A percentile compares a stretch with the other conserved stretches of the same genome.
These are phyloP conservation scores for Lactifluus subvellereus DNA, from an alignment of 768 basidiomycete genomes.

Conservation along the genomic window DNA sequence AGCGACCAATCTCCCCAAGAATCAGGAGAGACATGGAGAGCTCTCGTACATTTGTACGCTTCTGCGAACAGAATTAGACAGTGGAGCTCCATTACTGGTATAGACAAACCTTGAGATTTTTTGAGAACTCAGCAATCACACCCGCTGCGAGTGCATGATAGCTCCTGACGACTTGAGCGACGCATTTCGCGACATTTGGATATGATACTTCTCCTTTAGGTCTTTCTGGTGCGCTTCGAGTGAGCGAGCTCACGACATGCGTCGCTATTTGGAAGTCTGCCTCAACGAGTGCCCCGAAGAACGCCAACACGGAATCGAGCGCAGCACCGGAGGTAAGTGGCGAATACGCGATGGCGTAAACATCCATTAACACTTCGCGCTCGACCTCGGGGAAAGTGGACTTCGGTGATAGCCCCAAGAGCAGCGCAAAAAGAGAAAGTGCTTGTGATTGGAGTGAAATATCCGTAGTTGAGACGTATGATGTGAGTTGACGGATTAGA, in stretches of 20 bases:
- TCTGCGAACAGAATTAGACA: constrained; percentile 5
- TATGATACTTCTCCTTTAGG: constrained; percentile 49
- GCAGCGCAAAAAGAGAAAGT: constrained; percentile 56
- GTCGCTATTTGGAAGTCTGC: constrained; percentile 81
- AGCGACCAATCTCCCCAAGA: constrained; percentile 89
- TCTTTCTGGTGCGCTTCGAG: constrained; percentile 58
- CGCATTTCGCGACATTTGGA: constrained; percentile 75
- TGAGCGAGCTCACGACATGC: constrained; percentile 73
- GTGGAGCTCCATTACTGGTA: not conserved
- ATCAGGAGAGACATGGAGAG: constrained; percentile 82
- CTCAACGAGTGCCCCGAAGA: constrained; percentile 76
- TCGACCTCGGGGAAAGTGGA: constrained; percentile 74
- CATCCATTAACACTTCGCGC: constrained; percentile 54
- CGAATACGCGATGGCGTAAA: constrained; percentile 70
- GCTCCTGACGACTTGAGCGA: constrained; percentile 76
- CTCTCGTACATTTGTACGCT: constrained; percentile 43
- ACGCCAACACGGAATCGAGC: constrained; percentile 75
- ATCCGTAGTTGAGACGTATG: constrained; percentile 69
- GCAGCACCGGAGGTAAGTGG: constrained; percentile 71
- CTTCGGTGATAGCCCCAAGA: constrained; percentile 61
- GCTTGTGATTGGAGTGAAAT: constrained; percentile 74
- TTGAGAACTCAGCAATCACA: constrained; percentile 80
- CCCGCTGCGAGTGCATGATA: constrained; percentile 69
- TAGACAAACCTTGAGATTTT: constrained; percentile 61
- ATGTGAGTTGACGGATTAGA: constrained; percentile 68